These are phyloP conservation scores for Apophysomyces sp. DNA, from an alignment of 371 early-diverging fungal species.

Conservation along the genomic window DNA sequence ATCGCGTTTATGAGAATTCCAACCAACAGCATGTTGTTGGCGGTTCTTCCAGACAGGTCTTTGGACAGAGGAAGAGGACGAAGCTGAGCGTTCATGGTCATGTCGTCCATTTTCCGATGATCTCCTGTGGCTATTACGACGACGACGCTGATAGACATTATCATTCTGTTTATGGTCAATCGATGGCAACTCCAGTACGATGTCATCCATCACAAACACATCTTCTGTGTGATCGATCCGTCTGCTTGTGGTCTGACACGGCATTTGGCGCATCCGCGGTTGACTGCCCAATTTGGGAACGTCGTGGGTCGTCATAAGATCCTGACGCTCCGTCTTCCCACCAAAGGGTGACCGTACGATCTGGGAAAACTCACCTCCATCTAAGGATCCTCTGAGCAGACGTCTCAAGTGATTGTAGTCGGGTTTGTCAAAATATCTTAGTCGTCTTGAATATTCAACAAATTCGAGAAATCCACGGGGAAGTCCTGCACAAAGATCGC, in stretches of 20 bases:
- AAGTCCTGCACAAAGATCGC: slow-evolving; percentile 55
- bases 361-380: slow-evolving; percentile 24
- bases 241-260: not conserved
- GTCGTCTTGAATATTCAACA: slow-evolving; percentile 72
- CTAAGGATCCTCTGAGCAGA: slow-evolving; percentile 34
- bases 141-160: not conserved
- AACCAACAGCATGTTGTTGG: slow-evolving; percentile 1
- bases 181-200: not conserved
- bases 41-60: not conserved
- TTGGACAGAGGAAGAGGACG: not conserved
- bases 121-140: not conserved
- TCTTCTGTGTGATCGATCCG: not conserved
- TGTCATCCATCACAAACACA: not conserved
- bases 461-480: slow-evolving; percentile 59
- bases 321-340: not conserved
- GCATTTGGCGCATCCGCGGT: not conserved
- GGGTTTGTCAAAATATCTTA: slow-evolving; percentile 89
- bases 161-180: not conserved
- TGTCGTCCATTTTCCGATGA: not conserved
- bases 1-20: slow-evolving; percentile 6
- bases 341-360: slow-evolving; percentile 13
- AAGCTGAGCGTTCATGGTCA: not conserved
- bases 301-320: not conserved
- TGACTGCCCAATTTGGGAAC: not conserved
- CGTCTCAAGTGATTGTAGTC: slow-evolving; percentile 75